Evolutionary conservation across 164 flowering plant genomes (phyloP).

Genomic region (Vitis riparia): DNA sequence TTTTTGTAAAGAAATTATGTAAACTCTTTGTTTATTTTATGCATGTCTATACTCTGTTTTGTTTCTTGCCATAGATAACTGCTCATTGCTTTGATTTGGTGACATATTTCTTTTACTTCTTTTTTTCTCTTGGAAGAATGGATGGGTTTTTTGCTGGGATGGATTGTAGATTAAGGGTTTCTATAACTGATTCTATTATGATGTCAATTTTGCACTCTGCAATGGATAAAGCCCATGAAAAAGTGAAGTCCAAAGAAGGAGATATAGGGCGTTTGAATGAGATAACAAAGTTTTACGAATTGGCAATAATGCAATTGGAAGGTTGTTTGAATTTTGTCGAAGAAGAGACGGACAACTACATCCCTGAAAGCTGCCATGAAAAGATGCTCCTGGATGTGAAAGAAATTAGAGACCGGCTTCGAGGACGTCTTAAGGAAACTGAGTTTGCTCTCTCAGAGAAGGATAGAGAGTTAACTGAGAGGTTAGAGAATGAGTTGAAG

Average conservation of each 20-base stretch:
- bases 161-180: conserved; percentile 37
- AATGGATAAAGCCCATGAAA: conserved; percentile 75
- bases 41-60: no score
- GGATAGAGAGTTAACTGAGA: conserved; percentile 56
- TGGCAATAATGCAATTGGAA: conserved; percentile 77
- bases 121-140: conserved; percentile 30
- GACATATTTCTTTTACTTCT: neutral
- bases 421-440: conserved; percentile 56
- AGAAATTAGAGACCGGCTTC: conserved; percentile 59
- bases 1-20: neutral
- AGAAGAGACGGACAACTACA: conserved; percentile 45
- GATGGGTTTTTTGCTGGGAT: conserved; percentile 44
- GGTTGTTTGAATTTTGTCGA: conserved; percentile 64
- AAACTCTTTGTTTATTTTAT: no score
- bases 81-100: no score
- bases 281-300: conserved; percentile 72
- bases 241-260: conserved; percentile 54
- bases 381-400: conserved; percentile 46
- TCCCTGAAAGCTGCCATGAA: conserved; percentile 39
- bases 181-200: conserved; percentile 72
- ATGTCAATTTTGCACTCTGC: conserved; percentile 68
- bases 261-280: conserved; percentile 56
- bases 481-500: conserved; percentile 43
- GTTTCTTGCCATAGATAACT: no score
- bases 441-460: conserved; percentile 49